Percentiles rank a stretch among this genome's conserved stretches.
Conservation (phyloP, 441 rosid genomes). For the Gossypium armourianum region DNA sequence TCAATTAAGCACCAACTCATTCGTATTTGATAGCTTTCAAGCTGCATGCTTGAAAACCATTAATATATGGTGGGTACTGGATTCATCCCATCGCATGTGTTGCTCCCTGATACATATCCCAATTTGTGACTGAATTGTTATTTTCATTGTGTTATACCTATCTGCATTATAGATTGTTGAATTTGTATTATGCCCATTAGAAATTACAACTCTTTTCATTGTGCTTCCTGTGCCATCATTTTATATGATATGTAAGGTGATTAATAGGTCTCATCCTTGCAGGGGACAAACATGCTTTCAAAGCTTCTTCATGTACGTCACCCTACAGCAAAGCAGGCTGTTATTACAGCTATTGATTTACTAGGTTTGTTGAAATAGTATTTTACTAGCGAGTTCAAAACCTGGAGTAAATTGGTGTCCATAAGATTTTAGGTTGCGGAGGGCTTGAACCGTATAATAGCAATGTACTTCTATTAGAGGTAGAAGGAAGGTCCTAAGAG, state of each 20-base stretch:
- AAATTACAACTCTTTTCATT: background rate
- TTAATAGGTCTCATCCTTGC: conserved; percentile 29
- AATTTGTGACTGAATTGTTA: background rate
- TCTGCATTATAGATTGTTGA: conserved; percentile 4
- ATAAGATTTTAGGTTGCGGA: background rate
- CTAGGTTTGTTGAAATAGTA: conserved; percentile 48
- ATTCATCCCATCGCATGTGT: background rate
- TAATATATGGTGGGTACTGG: background rate
- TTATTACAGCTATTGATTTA: conserved; percentile 91
- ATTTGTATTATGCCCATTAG: conserved; percentile 13
- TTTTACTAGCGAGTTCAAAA: background rate
- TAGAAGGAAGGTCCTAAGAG: conserved; percentile 1
- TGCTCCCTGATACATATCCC: background rate
- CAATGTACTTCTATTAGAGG: background rate
- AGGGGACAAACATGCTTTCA: conserved; percentile 99
- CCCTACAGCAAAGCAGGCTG: conserved; percentile 95
- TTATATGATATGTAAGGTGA: conserved; percentile 11
- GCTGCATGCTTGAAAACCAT: conserved; percentile 3
- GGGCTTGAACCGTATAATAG: background rate
- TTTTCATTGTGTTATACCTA: background rate
- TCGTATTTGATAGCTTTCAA: conserved; percentile 1
- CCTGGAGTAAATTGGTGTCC: background rate
- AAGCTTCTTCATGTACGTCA: conserved; percentile 90
- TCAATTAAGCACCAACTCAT: background rate
- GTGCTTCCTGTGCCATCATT: background rate